Evolutionary conservation across 139 green algal species (phyloP).

Genomic region (Haematococcus sp.): DNA sequence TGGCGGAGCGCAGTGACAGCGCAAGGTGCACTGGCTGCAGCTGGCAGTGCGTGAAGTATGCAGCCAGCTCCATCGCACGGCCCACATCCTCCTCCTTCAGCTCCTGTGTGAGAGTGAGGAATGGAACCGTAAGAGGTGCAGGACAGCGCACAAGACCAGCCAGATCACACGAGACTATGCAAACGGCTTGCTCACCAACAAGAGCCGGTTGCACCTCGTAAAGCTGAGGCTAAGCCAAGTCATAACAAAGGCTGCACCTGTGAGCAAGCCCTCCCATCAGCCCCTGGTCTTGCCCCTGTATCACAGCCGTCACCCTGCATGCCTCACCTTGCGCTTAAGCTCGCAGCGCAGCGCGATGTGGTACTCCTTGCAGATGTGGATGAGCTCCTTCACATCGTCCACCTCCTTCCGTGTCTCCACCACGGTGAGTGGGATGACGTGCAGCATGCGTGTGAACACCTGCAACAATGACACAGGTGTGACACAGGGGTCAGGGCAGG

Average conservation of each 20-base stretch:
- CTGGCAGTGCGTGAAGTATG: conserved; percentile 98
- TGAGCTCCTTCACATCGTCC: conserved; percentile 88
- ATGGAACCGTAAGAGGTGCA: conserved; percentile 4
- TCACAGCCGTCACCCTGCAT: background rate
- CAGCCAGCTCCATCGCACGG: conserved; percentile 89
- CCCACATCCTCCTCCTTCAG: conserved; percentile 61
- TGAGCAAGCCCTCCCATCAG: no score
- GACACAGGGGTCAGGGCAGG: background rate
- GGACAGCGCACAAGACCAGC: background rate
- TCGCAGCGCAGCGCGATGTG: conserved; percentile 87
- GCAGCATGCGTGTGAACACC: conserved; percentile 83
- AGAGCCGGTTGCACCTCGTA: no score
- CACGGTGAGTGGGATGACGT: conserved; percentile 87
- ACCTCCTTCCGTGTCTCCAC: conserved; percentile 87
- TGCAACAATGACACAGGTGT: background rate
- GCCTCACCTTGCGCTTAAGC: conserved; percentile 83
- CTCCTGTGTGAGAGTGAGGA: conserved; percentile 18
- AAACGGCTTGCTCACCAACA: no score
- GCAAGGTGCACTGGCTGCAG: conserved; percentile 85
- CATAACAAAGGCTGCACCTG: no score
- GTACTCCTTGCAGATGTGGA: conserved; percentile 94
- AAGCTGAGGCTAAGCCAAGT: no score
- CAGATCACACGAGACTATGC: no score
- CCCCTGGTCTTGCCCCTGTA: no score
- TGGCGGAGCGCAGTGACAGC: conserved; percentile 86